phyloP scores from a whole-genome alignment of 2,329 filamentous ascomycete species.

The Aspergillus sp. region DNA sequence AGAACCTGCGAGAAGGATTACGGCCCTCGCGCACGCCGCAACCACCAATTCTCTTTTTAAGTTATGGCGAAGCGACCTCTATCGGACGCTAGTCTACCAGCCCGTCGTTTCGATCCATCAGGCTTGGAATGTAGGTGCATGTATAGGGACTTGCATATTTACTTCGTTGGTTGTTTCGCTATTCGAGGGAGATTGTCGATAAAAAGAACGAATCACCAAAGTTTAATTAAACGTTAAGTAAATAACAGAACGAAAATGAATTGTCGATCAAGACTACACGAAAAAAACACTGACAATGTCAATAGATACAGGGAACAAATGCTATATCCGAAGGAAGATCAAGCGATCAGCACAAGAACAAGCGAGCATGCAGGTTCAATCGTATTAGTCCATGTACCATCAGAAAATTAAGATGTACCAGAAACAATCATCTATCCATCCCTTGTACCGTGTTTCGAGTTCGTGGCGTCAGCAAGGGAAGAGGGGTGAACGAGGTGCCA shows the following conservation, averaged over 20 bases:
- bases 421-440: slow-evolving; percentile 23
- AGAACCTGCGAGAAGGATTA: not conserved
- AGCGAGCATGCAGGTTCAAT: slow-evolving; percentile 3
- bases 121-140: no score
- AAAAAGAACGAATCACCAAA: no score
- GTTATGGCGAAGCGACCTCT: no score
- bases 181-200: no score
- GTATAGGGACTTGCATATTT: no score
- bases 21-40: no score
- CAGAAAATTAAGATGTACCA: slow-evolving; percentile 21
- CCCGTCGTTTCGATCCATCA: no score
- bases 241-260: not conserved
- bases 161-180: no score
- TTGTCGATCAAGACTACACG: slow-evolving; percentile 5
- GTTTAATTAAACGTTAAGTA: not conserved
- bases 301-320: slow-evolving; percentile 24
- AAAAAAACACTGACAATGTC: slow-evolving; percentile 2
- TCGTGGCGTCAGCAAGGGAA: not conserved
- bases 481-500: slow-evolving; percentile 1
- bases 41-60: no score
- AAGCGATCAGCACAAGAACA: slow-evolving; percentile 7
- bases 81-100: no score
- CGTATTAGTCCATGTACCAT: slow-evolving; percentile 19
- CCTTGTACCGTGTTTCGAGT: slow-evolving; percentile 10
- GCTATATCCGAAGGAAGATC: slow-evolving; percentile 11